Base-by-base conservation (phyloP, 2,329 filamentous ascomycete genomes). In the Alternaria atra region DNA sequence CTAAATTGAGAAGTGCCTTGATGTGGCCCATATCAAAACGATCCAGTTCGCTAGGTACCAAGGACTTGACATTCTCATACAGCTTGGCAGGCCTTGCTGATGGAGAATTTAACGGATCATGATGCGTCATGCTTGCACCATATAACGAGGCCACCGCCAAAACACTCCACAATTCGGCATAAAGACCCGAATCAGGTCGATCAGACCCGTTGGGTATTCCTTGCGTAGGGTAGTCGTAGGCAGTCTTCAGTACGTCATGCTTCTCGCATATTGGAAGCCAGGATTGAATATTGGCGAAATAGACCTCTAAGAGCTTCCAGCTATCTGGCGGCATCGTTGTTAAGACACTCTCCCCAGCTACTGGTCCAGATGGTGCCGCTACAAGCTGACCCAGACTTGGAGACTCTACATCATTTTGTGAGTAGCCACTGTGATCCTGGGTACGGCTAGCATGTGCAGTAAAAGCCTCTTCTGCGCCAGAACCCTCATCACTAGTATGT, bases 201-300 rank as follows among this genome's bases (percentile, higher is more conserved):
- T 68, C 64, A 4, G 66, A 47, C 12, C 64, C 61, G 8, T 74
- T 61, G 0, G 65, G 52, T n/a, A 81, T 66, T 25, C 85, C 59
- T 73, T 82, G 58, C 68, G 82, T 51, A 46, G 83, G 82, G 68
- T 86, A 87, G 6, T 83, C 80, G 68, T 87, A 88, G n/a, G 84
- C 85, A 4, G 83, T 79, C 27, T 84, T 84, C 30, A 90, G 80
- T 5, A 91, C 80, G 42, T 85, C 84, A 50, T 90, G 85, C 63
- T 89, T 90, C 64, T 92, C 89, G 10, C 90, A 81, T 27, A 94
- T 88, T 0, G 91, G 91, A 27, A 94, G 83, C 91, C 91, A 94
- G 54, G 86, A 88, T 73, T 93, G 90, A 0, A 89, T 91, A 68
- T 91, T 92, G 1, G 90, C 86, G 61, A 92, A 91, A 73, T 92